Evolutionary conservation across 1,284 basidiomycete genomes (phyloP).

Genomic region (Termitomyces sp.): DNA sequence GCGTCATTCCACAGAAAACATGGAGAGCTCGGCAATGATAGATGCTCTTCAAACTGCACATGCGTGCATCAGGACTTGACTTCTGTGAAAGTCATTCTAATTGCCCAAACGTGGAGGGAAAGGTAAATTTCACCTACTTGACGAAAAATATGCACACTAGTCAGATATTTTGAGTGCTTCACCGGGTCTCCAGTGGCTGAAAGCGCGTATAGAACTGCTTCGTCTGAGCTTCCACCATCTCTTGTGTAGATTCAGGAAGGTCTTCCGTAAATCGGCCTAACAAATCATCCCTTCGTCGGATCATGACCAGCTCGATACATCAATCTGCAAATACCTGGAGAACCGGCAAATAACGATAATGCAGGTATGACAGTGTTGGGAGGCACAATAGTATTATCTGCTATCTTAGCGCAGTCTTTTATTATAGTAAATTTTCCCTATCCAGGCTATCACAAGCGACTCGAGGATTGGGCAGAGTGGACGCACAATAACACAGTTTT

Average conservation of each 20-base stretch:
- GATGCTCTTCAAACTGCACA: constrained; percentile 5
- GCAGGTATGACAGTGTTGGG: constrained; percentile 92
- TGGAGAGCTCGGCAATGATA: background rate
- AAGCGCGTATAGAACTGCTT: constrained; percentile 59
- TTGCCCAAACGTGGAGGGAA: background rate
- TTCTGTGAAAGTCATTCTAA: constrained; percentile 3
- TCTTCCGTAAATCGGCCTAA: constrained; percentile 77
- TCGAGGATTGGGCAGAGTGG: background rate
- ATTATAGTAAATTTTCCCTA: constrained; percentile 97
- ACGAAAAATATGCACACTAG: background rate
- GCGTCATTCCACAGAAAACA: background rate
- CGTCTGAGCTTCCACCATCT: constrained; percentile 71
- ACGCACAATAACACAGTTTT: constrained; percentile 89
- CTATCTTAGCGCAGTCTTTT: constrained; percentile 89
- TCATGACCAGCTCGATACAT: background rate
- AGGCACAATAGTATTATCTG: constrained; percentile 85
- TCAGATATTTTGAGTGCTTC: background rate
- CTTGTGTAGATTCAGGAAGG: constrained; percentile 87
- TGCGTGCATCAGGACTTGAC: constrained; percentile 7
- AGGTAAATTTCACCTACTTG: background rate
- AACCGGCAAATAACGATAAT: constrained; percentile 81
- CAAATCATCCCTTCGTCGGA: background rate
- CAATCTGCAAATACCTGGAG: constrained; percentile 61
- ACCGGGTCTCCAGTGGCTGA: constrained; percentile 31
- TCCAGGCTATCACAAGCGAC: background rate